Evolutionary conservation across 345 rosid species (phyloP), one percentile per base, ranked within the genome.

Genomic region (Heritiera littoralis): DNA sequence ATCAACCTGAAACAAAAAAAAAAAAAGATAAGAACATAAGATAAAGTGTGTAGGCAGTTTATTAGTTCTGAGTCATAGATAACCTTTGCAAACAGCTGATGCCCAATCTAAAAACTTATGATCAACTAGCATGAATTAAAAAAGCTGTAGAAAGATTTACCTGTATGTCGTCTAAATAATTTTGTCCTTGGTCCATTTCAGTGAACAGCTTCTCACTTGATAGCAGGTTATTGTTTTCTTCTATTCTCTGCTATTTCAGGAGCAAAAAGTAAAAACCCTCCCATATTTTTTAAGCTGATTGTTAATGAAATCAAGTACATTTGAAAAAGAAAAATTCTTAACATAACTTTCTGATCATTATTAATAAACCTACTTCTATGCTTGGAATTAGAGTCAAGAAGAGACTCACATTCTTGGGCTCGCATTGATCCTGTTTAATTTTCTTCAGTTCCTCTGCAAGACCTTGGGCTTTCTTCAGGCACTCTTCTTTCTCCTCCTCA

Each of bases 401-500:
- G 71, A 59, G 63, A 71, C 75, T 63, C 67, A 76, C 80, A 66
- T 59, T 68, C 48, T 28, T 58, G 74, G 79, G 52, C 60, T 76
- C 54, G n/a, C 23, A 30, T 28, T 48, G 66, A 32, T 80, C 81
- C 74, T 61, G 69, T 49, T 80, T 84, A 41, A 20, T 63, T 64
- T 82, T 83, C 73, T 81, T 77, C 75, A 79, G 63, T 60, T 81
- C 83, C 76, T 74, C 83, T 43, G 80, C 85, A 72, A 81, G 80
- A 49, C 80, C 77, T 80, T 70, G 86, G 74, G 86, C 68, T 78
- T 81, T 88, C 66, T 74, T 84, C 74, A 83, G 69, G 73, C 40
- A 69, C 60, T 87, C 88, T 72, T 80, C 87, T 72, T 89, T 89
- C 83, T 87, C 92, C 85, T 86, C 85, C 82, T 89, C 85, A 49